A percentile compares a stretch with the other conserved stretches of the same genome.
These are phyloP conservation scores for Kwoniella dendrophila DNA, from an alignment of 768 basidiomycete species.

Conservation along the genomic window DNA sequence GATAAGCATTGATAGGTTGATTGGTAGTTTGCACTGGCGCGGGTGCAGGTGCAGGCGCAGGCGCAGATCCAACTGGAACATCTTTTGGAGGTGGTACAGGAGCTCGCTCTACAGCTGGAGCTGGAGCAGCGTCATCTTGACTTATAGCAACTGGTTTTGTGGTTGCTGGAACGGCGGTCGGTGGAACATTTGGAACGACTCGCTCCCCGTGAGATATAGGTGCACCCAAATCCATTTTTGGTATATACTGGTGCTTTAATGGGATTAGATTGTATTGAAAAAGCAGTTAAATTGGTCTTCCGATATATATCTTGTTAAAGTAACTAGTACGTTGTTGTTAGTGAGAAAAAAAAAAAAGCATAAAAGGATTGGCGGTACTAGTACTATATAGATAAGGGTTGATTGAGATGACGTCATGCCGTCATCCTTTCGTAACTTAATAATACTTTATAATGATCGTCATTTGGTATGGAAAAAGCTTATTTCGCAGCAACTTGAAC, in stretches of 20 bases:
- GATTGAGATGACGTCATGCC: constrained; percentile 2
- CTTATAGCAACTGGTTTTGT: not conserved
- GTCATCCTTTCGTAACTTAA: not conserved
- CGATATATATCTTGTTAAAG: not conserved
- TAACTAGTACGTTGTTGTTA: not conserved
- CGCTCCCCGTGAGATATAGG: not conserved
- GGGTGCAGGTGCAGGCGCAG: no score
- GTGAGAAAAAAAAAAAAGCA: not conserved
- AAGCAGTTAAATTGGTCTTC: not conserved
- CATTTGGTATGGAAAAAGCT: no score
- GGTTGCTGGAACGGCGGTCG: not conserved
- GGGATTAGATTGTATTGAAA: not conserved
- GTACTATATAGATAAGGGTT: no score
- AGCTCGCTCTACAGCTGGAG: not conserved
- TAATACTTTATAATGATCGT: no score
- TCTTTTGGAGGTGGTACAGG: not conserved
- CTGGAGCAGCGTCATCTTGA: not conserved
- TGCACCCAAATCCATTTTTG: constrained; percentile 5
- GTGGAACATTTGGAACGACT: not conserved
- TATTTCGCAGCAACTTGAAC: no score
- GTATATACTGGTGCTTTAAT: not conserved
- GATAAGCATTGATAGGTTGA: not conserved
- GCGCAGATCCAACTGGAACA: no score
- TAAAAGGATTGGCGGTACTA: no score
- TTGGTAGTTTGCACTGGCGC: not conserved